These are phyloP conservation scores for Stagonosporopsis tanaceti DNA, from an alignment of 2,329 filamentous ascomycete genomes.

Conservation along the genomic window DNA sequence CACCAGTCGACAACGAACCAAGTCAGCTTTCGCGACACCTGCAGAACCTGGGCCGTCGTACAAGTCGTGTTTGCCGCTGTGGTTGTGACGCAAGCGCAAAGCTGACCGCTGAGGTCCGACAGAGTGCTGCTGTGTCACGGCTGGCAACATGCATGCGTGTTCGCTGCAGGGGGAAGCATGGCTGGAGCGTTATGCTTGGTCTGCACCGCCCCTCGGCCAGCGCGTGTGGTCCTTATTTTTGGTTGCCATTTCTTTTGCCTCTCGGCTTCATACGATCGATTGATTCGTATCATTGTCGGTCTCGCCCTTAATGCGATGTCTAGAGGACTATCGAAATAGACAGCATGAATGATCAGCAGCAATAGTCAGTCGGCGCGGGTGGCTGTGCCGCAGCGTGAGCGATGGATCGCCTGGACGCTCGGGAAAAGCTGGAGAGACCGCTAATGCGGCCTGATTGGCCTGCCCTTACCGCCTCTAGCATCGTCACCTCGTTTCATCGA, in stretches of 20 bases:
- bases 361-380: conserved; percentile 15
- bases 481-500: conserved; percentile 17
- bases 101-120: conserved; percentile 11
- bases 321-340: conserved; percentile 12
- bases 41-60: conserved; percentile 15
- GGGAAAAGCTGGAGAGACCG: conserved; percentile 14
- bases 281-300: background rate
- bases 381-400: conserved; percentile 32
- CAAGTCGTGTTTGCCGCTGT: conserved; percentile 30
- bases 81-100: conserved; percentile 27
- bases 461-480: conserved; percentile 18
- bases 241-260: conserved; percentile 20
- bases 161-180: conserved; percentile 18
- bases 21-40: conserved; percentile 13
- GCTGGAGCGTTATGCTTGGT: conserved; percentile 15
- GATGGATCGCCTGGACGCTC: conserved; percentile 6
- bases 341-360: conserved; percentile 26
- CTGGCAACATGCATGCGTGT: conserved; percentile 15
- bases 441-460: conserved; percentile 16
- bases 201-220: conserved; percentile 26
- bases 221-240: conserved; percentile 31
- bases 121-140: conserved; percentile 13
- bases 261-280: conserved; percentile 10
- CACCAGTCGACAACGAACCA: conserved; percentile 28
- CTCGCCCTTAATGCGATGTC: conserved; percentile 4